A percentile compares a stretch with the other conserved stretches of the same genome.
These are phyloP conservation scores for Aspergillus brunneoviolaceus DNA, from an alignment of 2,329 filamentous ascomycete species.

Conservation along the genomic window DNA sequence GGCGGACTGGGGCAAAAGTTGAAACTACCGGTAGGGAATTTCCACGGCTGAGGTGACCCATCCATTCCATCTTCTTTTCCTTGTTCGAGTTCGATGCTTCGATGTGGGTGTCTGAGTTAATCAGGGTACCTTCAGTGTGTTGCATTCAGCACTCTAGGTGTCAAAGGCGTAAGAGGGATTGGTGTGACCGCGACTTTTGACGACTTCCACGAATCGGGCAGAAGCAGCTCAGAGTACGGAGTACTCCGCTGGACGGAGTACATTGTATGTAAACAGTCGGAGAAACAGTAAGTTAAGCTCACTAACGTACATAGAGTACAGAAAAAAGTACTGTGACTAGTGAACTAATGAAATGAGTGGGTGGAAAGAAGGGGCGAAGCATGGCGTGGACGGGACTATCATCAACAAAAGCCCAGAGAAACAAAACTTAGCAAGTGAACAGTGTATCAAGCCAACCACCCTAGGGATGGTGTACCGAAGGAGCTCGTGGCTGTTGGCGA, in stretches of 20 bases:
- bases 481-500: conserved; percentile 12
- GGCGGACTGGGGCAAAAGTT: no score
- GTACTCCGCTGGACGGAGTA: no score
- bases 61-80: neutral
- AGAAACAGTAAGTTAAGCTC: neutral
- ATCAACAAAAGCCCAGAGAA: neutral
- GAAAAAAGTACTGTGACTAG: no score
- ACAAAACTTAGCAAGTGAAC: neutral
- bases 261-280: neutral
- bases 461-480: neutral
- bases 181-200: neutral
- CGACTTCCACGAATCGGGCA: neutral
- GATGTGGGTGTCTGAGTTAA: no score
- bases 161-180: neutral
- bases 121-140: neutral
- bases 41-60: neutral
- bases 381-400: no score
- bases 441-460: neutral
- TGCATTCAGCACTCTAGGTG: neutral
- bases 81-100: neutral
- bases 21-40: neutral
- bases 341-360: neutral
- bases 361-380: neutral
- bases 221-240: neutral
- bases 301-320: no score